Evolutionary conservation across 805 yeast genomes (phyloP).

Genomic region (Candida berthetii): DNA sequence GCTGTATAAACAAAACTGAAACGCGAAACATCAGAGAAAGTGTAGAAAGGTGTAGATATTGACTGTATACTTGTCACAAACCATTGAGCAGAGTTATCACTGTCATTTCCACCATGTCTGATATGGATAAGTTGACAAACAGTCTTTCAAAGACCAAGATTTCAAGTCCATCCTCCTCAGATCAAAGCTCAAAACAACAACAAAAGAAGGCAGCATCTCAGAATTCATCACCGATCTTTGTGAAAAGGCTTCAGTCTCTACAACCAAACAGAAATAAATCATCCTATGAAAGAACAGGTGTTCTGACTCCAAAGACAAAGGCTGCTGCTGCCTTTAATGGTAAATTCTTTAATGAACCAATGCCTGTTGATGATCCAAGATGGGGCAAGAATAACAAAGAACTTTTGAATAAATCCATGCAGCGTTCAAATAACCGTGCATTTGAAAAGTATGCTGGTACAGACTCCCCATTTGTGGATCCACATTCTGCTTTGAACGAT

Average conservation of each 20-base stretch:
- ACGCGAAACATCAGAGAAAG: no score
- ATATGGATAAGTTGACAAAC: background rate
- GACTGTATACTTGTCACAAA: no score
- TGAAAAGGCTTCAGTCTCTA: slow-evolving; percentile 14
- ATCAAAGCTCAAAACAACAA: background rate
- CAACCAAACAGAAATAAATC: slow-evolving; percentile 6
- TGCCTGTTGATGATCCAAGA: slow-evolving; percentile 15
- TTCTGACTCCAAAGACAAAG: slow-evolving; percentile 2
- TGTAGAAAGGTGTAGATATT: no score
- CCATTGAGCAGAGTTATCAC: no score
- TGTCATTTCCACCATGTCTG: background rate
- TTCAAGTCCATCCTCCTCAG: background rate
- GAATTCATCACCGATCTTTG: slow-evolving; percentile 15
- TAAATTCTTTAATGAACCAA: slow-evolving; percentile 12
- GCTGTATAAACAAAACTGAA: no score
- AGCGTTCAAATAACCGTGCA: slow-evolving; percentile 6
- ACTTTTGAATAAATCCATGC: slow-evolving; percentile 4
- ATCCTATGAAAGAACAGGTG: background rate
- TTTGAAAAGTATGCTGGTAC: slow-evolving; percentile 12
- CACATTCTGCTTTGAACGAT: slow-evolving; percentile 14
- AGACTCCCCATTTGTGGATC: slow-evolving; percentile 18
- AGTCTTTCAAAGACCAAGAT: slow-evolving; percentile 2
- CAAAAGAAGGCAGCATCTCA: background rate
- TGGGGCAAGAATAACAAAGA: slow-evolving; percentile 14
- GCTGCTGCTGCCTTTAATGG: slow-evolving; percentile 5